phyloP scores from a whole-genome alignment of 805 yeast genomes.

The Candida sanyiensis region DNA sequence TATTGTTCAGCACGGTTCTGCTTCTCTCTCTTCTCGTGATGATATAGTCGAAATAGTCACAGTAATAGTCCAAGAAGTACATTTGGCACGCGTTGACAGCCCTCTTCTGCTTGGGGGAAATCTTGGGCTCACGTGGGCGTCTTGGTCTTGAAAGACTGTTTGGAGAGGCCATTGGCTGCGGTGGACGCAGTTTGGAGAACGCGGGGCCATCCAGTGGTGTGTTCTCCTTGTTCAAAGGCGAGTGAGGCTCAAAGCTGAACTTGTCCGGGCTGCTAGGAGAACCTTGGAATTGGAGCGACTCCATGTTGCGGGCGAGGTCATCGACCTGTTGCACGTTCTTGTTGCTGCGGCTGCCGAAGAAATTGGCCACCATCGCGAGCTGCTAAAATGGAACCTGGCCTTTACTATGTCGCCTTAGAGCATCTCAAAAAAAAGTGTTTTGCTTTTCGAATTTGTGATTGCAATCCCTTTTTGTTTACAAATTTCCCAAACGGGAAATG shows the following conservation, averaged over 20 bases:
- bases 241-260: slow-evolving; percentile 30
- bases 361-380: slow-evolving; percentile 24
- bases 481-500: slow-evolving; percentile 21
- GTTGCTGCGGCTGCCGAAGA: slow-evolving; percentile 20
- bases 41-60: slow-evolving; percentile 92
- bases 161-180: slow-evolving; percentile 6
- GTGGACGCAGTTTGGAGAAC: slow-evolving; percentile 23
- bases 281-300: slow-evolving; percentile 22
- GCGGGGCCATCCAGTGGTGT: slow-evolving; percentile 26
- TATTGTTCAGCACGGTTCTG: slow-evolving; percentile 57
- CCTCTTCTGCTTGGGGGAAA: slow-evolving; percentile 60
- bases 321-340: slow-evolving; percentile 19
- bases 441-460: slow-evolving; percentile 14
- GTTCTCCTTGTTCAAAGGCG: slow-evolving; percentile 38
- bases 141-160: slow-evolving; percentile 14
- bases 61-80: slow-evolving; percentile 91
- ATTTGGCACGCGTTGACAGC: slow-evolving; percentile 87
- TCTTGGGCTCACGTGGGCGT: slow-evolving; percentile 10
- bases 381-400: too few relatives aligned
- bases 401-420: not conserved
- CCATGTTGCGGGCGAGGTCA: slow-evolving; percentile 25
- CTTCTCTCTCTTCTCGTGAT: slow-evolving; percentile 80
- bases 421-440: not conserved
- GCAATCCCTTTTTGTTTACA: slow-evolving; percentile 19
- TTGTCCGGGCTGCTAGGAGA: slow-evolving; percentile 12